Evolutionary conservation across 352 stramenopile genomes (phyloP), one percentile per base, ranked within the genome.

Genomic region (Phytophthora hybrid): DNA sequence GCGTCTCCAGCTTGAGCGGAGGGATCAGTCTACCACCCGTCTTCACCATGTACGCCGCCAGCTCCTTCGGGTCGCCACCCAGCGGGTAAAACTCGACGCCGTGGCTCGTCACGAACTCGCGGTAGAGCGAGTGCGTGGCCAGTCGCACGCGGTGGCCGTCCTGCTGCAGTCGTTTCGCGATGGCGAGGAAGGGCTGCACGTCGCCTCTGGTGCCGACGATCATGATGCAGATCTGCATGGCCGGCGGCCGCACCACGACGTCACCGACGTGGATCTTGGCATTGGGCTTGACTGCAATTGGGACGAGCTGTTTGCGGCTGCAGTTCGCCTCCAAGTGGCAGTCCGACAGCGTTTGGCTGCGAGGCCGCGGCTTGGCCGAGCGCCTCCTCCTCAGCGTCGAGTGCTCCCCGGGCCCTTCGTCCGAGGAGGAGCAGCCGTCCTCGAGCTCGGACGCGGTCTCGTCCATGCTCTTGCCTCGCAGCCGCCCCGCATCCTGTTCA

Each of bases 41-140:
- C 61, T 94, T 92, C 32, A 97, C 89, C 93, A 98, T 98, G 81
- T 97, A 98, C 29, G 87, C 81, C 1, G 85, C 81, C 18, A 93
- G 63, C 54, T 90, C 84, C 61, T 91, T 91, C n/a, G 85, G 87
- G 49, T 93, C 85, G 9, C 85, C 85, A 3, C 79, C 87, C 1
- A 93, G 59, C 16, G 87, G 87, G 57, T 93, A 93, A 66, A 93
- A 94, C 79, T 93, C 87, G 14, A 94, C 72, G 31, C 74, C 79
- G n/a, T 88, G 73, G 2, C 82, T 82, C 2, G 69, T 85, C 8
- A 98, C 91, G 39, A 91, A 91, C 6, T 87, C 66, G 0, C 93
- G 81, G 77, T 97, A 97, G n/a, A 92, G 80, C 10, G 83, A 80
- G 72, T 98, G 94, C 1, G 93, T 97, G 2, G 93, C 94, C 14